Evolutionary conservation across 1,284 basidiomycete species (phyloP), one percentile per base, ranked within the genome.

Genomic region (Sporisorium iseilematis-ciliati): DNA sequence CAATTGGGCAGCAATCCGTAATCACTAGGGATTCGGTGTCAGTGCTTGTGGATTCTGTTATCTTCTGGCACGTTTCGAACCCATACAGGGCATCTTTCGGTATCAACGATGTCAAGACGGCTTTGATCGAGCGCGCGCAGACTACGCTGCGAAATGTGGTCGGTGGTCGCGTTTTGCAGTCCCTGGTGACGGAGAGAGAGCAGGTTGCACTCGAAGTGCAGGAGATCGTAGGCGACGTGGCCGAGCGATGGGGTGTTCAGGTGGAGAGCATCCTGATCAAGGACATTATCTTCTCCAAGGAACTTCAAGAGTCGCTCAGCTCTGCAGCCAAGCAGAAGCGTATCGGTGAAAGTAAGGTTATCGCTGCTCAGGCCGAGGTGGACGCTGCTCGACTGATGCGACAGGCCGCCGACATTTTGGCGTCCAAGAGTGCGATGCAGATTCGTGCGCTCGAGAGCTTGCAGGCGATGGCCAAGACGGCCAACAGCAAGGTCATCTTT

Each of bases 91-190:
- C 95, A 6, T 93, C 93, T 0, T 98, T 94, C 85, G 94, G 93
- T 41, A 96, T 98, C 86, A 89, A 88, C 60, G 93, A 97, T 85
- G 90, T 98, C 42, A 91, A 91, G 60, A 90, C 91, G 77, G 94
- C 95, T 0, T 90, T 98, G 70, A 88, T 92, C 65, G 95, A 98
- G 87, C 92, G 95, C 81, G 93, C 95, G 1, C 95, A 97, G 86
- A 97, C 95, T 2, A 98, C 95, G 11, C 89, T 98, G 20, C 91
- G 95, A 46, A 93, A 97, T 80, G 95, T 97, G 80, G 94, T 97
- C 20, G 95, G 95, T 78, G 93, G 93, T 10, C 91, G 94, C 45
- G 77, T 80, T 21, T 84, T 89, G 26, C 88, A 89, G 76, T 85
- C 82, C 25, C 85, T 89, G 56, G 86, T 89, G 21, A 87, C 88